phyloP scores from a whole-genome alignment of 306 rosid species.

The Vicia faba region DNA sequence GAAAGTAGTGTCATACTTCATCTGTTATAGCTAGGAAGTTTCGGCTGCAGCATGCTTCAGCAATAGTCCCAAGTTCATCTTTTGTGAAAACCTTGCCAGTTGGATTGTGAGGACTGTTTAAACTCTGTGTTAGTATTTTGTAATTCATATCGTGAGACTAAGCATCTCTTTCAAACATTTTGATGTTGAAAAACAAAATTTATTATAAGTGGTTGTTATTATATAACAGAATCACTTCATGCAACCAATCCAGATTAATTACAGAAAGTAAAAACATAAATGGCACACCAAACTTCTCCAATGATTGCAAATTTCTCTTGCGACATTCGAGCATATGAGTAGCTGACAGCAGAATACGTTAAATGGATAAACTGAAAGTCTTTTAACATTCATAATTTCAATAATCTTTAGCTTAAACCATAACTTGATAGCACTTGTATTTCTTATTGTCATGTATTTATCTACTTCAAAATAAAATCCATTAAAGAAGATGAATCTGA shows the following conservation, averaged over 20 bases:
- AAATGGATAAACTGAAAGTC: constrained; percentile 20
- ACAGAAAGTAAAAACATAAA: constrained; percentile 20
- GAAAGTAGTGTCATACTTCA: constrained; percentile 61
- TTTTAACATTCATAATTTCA: not conserved
- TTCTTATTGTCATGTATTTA: constrained; percentile 1
- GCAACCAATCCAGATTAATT: constrained; percentile 2
- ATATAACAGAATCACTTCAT: constrained; percentile 2
- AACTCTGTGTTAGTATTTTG: constrained; percentile 45
- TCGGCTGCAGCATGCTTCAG: constrained; percentile 59
- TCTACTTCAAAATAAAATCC: not conserved
- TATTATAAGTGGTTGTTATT: not conserved
- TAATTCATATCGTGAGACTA: constrained; percentile 29
- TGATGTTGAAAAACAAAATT: too few species aligned
- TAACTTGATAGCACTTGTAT: constrained; percentile 10
- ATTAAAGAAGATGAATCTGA: not conserved
- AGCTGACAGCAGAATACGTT: not conserved
- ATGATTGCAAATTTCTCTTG: too few species aligned
- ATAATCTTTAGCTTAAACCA: not conserved
- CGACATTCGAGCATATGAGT: too few species aligned
- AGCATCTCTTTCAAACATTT: too few species aligned
- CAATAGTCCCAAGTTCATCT: constrained; percentile 80
- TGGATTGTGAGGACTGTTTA: constrained; percentile 87
- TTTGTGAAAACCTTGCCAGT: constrained; percentile 86
- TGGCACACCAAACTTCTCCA: constrained; percentile 14
- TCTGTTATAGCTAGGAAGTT: constrained; percentile 81